phyloP scores from a whole-genome alignment of 2,329 filamentous ascomycete species.

The Macrophomina tecta region DNA sequence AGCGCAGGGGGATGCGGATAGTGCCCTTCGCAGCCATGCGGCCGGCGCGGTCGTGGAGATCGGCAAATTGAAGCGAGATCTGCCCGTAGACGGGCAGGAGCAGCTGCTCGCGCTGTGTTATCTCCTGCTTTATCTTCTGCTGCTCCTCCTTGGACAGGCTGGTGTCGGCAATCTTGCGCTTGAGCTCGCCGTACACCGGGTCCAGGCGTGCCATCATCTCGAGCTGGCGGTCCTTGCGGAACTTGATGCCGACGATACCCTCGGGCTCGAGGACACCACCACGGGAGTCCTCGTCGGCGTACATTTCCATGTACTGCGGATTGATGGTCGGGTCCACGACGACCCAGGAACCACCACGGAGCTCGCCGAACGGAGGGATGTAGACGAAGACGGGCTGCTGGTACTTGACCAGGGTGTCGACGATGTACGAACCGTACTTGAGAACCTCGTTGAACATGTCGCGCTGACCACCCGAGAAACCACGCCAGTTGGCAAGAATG shows the following conservation, averaged over 20 bases:
- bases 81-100: slow-evolving; percentile 93
- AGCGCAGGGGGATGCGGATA: slow-evolving; percentile 82
- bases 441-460: slow-evolving; percentile 99
- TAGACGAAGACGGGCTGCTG: slow-evolving; percentile 99
- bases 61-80: slow-evolving; percentile 95
- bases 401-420: slow-evolving; percentile 96
- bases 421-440: slow-evolving; percentile 99
- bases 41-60: slow-evolving; percentile 93
- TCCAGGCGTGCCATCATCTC: slow-evolving; percentile 97
- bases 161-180: slow-evolving; percentile 74
- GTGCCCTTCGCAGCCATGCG: slow-evolving; percentile 98
- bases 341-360: slow-evolving; percentile 99
- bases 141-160: slow-evolving; percentile 75
- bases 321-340: slow-evolving; percentile 99
- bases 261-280: slow-evolving; percentile 98
- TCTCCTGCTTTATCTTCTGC: slow-evolving; percentile 80
- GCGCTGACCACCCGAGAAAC: slow-evolving; percentile 98
- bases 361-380: slow-evolving; percentile 94
- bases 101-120: slow-evolving; percentile 83
- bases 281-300: slow-evolving; percentile 91
- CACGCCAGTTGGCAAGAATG: slow-evolving; percentile 99
- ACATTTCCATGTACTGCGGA: slow-evolving; percentile 97
- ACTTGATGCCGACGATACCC: slow-evolving; percentile 98
- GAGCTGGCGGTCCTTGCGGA: slow-evolving; percentile 94
- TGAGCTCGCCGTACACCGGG: slow-evolving; percentile 79